These are phyloP conservation scores for Chrysanthemum seticuspe DNA, from an alignment of 129 eudicot genomes.

Conservation along the genomic window DNA sequence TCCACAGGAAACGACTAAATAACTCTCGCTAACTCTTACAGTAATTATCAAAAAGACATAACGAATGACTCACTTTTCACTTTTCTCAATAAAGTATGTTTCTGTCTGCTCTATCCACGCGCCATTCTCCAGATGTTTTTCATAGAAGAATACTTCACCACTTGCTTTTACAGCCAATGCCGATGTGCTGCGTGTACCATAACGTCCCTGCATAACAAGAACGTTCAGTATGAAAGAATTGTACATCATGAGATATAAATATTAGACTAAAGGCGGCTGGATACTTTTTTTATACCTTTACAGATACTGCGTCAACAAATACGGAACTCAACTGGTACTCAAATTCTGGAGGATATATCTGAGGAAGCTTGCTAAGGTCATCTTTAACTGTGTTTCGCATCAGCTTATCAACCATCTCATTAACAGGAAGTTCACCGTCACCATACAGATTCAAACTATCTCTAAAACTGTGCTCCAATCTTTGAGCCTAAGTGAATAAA, in stretches of 20 bases:
- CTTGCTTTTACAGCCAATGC: conserved; percentile 45
- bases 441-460: conserved; percentile 40
- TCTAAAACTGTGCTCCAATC: conserved; percentile 52
- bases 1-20: background rate
- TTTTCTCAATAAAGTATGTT: conserved; percentile 44
- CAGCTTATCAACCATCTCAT: conserved; percentile 58
- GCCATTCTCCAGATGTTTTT: conserved; percentile 52
- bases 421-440: conserved; percentile 44
- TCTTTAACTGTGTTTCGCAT: conserved; percentile 71
- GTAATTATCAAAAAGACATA: background rate
- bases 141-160: conserved; percentile 61
- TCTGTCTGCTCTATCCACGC: conserved; percentile 53
- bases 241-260: background rate
- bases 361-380: conserved; percentile 59
- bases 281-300: conserved; percentile 31
- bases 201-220: conserved; percentile 53
- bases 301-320: conserved; percentile 41
- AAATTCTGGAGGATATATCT: conserved; percentile 45
- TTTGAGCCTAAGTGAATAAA: conserved; percentile 50
- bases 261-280: background rate
- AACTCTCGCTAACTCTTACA: background rate
- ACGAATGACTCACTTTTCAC: conserved; percentile 18
- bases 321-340: conserved; percentile 69
- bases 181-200: conserved; percentile 90
- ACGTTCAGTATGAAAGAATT: background rate